Base-by-base conservation (phyloP, 2,329 filamentous ascomycete genomes). In the Aspergillus viridinutans region DNA sequence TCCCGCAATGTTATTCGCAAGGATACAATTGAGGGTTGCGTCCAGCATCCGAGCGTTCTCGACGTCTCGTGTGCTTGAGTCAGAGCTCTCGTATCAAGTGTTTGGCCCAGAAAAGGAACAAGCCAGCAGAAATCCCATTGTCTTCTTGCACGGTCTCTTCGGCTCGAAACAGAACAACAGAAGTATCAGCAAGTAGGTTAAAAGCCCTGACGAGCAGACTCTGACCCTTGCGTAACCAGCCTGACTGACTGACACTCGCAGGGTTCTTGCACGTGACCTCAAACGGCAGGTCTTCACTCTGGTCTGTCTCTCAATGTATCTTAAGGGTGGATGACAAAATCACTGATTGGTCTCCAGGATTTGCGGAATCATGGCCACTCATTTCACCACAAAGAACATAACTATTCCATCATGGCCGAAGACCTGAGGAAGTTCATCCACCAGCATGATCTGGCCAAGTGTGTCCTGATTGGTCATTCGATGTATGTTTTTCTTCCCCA, bases 81-180 rank as follows among this genome's bases (percentile, higher is more conserved):
- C 64, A 4, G 69, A 74, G 54, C 66, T 75, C 25, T 67, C 72
- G 1, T 74, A 70, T 55, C 70, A 75, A 53, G 67, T 74, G 48
- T 72, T 69, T 51, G 71, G 70, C 17, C 72, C 72, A 2, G 69
- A 74, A 58, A 70, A 63, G 23, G 65, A 66, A n/a, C 61, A 71
- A 53, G 54, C 63, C 48, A 64, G 64, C 49, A 63, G 76, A 56
- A 77, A 79, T 53, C 90, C 92, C 1, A 90, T 97, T 61, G 76
- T 97, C 60, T 89, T 97, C 64, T 85, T 97, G 69, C 93, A 97
- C 72, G 93, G 94, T 1, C 81, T 97, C 10, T 97, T 97, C 69
- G 93, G 93, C 21, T 96, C 90, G 40, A 96, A 95, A 78, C 92
- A 90, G 78, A 97, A 97, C 72, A 96, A 97, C 72, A 82, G 92